Conservation (phyloP, 805 yeast genomes). For the Saccharomycopsis javanensis region DNA sequence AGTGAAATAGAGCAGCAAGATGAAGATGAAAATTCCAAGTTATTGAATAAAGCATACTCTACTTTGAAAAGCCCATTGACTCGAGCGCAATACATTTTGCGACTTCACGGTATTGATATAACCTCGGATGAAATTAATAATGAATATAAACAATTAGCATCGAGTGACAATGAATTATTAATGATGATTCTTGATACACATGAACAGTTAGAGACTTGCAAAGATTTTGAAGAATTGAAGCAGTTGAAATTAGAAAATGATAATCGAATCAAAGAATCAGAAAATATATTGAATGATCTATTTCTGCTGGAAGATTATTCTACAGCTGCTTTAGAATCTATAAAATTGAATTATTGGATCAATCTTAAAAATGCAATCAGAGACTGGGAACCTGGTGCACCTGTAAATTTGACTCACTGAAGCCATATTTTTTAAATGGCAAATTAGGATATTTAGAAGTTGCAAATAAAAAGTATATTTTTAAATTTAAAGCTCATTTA, state of each 20-base stretch:
- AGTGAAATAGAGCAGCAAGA: conserved; percentile 16
- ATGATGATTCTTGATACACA: conserved; percentile 78
- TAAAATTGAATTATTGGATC: conserved; percentile 74
- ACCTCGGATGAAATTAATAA: conserved; percentile 35
- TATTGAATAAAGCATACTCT: conserved; percentile 69
- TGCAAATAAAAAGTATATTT: too few species aligned
- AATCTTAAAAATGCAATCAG: conserved; percentile 65
- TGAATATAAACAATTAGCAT: conserved; percentile 32
- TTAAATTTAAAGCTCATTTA: too few species aligned
- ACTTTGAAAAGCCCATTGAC: conserved; percentile 59
- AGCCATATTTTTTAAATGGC: too few species aligned
- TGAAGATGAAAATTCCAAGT: conserved; percentile 31
- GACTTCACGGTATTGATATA: conserved; percentile 41
- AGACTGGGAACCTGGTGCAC: conserved; percentile 70
- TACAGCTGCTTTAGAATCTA: conserved; percentile 53
- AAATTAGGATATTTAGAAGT: not conserved
- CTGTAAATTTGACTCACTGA: conserved; percentile 55
- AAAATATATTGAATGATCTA: conserved; percentile 35
- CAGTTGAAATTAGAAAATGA: conserved; percentile 47
- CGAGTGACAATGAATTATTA: conserved; percentile 45
- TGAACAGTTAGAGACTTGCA: conserved; percentile 67
- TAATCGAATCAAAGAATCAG: conserved; percentile 40
- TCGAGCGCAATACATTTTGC: conserved; percentile 54
- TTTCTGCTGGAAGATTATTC: conserved; percentile 38
- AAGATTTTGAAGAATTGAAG: conserved; percentile 46